phyloP scores from a whole-genome alignment of 768 basidiomycete genomes.

The Mycena crocata region DNA sequence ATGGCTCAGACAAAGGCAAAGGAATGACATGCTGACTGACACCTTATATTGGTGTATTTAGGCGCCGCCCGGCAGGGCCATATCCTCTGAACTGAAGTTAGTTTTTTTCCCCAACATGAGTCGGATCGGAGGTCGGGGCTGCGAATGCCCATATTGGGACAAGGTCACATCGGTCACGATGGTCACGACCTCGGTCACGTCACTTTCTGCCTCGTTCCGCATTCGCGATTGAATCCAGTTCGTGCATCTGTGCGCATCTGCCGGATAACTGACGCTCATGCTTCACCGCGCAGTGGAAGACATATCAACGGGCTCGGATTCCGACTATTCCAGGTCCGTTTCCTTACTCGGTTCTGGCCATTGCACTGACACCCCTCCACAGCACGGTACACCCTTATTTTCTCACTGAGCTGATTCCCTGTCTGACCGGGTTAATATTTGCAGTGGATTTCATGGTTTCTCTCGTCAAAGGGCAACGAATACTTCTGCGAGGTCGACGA shows the following conservation, averaged over 20 bases:
- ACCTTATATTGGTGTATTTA: too few species aligned
- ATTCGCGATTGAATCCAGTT: slow-evolving; percentile 17
- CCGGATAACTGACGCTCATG: slow-evolving; percentile 12
- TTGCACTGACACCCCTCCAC: slow-evolving; percentile 27
- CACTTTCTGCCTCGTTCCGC: slow-evolving; percentile 5
- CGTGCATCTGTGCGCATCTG: background rate
- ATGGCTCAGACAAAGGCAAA: too few species aligned
- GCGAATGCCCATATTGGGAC: too few species aligned
- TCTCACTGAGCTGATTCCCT: background rate
- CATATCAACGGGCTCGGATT: slow-evolving; percentile 92
- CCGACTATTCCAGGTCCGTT: slow-evolving; percentile 93
- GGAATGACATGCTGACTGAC: too few species aligned
- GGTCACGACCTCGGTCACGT: too few species aligned
- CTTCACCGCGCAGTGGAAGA: slow-evolving; percentile 73
- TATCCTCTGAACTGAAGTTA: too few species aligned
- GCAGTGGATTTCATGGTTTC: slow-evolving; percentile 98
- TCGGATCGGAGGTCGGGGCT: too few species aligned
- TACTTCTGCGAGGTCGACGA: slow-evolving; percentile 99
- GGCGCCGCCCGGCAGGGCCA: too few species aligned
- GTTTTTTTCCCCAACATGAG: too few species aligned
- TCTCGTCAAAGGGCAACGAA: slow-evolving; percentile 97
- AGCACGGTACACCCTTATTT: slow-evolving; percentile 49
- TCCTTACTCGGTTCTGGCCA: slow-evolving; percentile 29
- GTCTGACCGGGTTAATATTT: slow-evolving; percentile 6
- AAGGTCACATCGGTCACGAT: too few species aligned